Evolutionary conservation across 2,329 filamentous ascomycete species (phyloP).

Genomic region (Beauveria bassiana): DNA sequence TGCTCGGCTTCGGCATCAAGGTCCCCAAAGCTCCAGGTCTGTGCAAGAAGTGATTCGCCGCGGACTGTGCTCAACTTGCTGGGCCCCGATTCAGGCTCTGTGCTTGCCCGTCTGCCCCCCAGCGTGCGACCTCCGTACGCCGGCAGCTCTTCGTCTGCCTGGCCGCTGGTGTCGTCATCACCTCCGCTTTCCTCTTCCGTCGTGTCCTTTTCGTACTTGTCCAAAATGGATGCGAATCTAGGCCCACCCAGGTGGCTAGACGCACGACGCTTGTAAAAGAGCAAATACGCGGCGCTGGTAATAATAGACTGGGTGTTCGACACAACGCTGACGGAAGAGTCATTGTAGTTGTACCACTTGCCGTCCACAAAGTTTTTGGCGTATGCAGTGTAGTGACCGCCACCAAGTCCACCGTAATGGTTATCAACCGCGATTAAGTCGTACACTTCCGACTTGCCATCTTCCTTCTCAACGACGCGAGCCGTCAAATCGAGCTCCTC

Average conservation of each 20-base stretch:
- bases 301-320: conserved; percentile 57
- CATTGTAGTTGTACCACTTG: conserved; percentile 95
- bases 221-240: conserved; percentile 62
- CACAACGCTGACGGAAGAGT: conserved; percentile 62
- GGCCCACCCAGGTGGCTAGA: conserved; percentile 69
- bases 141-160: conserved; percentile 24
- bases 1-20: conserved; percentile 25
- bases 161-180: conserved; percentile 30
- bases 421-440: conserved; percentile 95
- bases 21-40: conserved; percentile 40
- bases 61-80: conserved; percentile 18
- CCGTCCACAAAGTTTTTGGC: conserved; percentile 86
- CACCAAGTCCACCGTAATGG: conserved; percentile 86
- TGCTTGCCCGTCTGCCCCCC: conserved; percentile 31
- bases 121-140: conserved; percentile 22
- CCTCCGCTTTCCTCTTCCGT: conserved; percentile 38
- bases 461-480: conserved; percentile 71
- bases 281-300: conserved; percentile 74
- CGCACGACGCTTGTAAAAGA: conserved; percentile 91
- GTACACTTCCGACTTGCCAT: conserved; percentile 76
- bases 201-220: conserved; percentile 47
- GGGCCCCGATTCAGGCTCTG: conserved; percentile 37
- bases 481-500: conserved; percentile 76
- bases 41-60: conserved; percentile 28
- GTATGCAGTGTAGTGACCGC: conserved; percentile 92